Conservation (phyloP, 192 early-diverging fungal genomes). For the Spinellus fusiger region DNA sequence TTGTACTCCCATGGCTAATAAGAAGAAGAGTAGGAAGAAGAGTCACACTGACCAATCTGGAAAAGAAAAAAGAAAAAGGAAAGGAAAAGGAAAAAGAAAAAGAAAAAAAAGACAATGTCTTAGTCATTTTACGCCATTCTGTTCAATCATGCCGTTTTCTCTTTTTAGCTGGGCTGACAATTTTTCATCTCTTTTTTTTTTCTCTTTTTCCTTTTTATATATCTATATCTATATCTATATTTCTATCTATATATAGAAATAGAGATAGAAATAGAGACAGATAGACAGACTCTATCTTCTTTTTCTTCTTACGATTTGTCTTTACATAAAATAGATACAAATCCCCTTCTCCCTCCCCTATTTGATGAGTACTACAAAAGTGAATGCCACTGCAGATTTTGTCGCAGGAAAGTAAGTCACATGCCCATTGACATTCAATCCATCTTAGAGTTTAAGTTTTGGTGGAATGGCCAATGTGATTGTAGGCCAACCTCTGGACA, state of each 20-base stretch:
- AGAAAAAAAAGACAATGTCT: too few species aligned
- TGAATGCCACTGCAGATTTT: slow-evolving; percentile 41
- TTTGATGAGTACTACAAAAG: neutral
- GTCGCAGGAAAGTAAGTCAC: slow-evolving; percentile 53
- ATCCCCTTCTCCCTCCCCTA: neutral
- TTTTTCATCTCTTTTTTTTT: too few species aligned
- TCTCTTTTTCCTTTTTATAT: too few species aligned
- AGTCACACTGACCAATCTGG: too few species aligned
- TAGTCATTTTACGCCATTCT: too few species aligned
- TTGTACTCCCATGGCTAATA: slow-evolving; percentile 99
- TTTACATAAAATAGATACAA: neutral
- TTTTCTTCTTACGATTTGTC: neutral
- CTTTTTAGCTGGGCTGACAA: too few species aligned
- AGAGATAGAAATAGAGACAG: neutral
- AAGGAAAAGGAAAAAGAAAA: too few species aligned
- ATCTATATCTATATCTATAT: neutral
- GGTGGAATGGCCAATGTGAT: slow-evolving; percentile 62
- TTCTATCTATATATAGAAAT: neutral
- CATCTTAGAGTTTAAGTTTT: slow-evolving; percentile 28
- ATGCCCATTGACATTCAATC: neutral
- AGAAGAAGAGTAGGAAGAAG: too few species aligned
- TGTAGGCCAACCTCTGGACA: slow-evolving; percentile 78
- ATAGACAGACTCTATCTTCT: too few species aligned
- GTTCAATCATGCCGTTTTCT: too few species aligned
- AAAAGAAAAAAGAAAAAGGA: too few species aligned